Base-by-base conservation (phyloP, 805 yeast species). In the Yamadazyma kitorensis region DNA sequence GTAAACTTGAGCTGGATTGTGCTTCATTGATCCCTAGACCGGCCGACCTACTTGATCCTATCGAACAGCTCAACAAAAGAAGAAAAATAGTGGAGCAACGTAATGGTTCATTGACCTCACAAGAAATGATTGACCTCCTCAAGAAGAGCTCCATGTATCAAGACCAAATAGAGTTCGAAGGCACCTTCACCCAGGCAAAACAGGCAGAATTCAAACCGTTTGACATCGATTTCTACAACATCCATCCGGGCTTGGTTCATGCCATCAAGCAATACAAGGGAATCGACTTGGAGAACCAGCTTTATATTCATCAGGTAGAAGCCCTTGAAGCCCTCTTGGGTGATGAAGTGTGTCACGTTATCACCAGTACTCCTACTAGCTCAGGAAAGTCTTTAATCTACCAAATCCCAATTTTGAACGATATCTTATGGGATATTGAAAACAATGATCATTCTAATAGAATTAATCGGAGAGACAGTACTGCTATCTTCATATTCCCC, bases 381-480 rank as follows among this genome's bases (percentile, higher is more conserved):
- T 88, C 97, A 0, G 99, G 99, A 30, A 93, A 93, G 50, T 89
- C 98, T 0, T 64, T 93, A 41, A 85, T 93, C 18, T 93, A 89
- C 51, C 98, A 93, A 56, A 59, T 88, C 2, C 95, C 98, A 0
- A 85, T 91, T 2, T 54, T 89, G 7, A 64, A 70, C 32, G 69
- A 56, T 24, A 61, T 67, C 8, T 40, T 67, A 9, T 55, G 61
- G 57, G 60, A 64, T 61, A 32, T 59, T 5, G 48, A 52, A 21
- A 33, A 44, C 70, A 33, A n/a, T n/a, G n/a, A n/a, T n/a, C n/a
- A n/a, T n/a, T n/a, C n/a, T n/a, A n/a, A 67, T 54, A 27, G 61
- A 62, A 8, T 62, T 61, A 34, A 31, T n/a, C 35, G 42, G 5
- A 33, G 64, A n/a, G 18, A 41, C 0, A 48, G 74, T 4, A 85